These are phyloP conservation scores for Rhizopogon vinicolor DNA, from an alignment of 768 basidiomycete species.

Conservation along the genomic window DNA sequence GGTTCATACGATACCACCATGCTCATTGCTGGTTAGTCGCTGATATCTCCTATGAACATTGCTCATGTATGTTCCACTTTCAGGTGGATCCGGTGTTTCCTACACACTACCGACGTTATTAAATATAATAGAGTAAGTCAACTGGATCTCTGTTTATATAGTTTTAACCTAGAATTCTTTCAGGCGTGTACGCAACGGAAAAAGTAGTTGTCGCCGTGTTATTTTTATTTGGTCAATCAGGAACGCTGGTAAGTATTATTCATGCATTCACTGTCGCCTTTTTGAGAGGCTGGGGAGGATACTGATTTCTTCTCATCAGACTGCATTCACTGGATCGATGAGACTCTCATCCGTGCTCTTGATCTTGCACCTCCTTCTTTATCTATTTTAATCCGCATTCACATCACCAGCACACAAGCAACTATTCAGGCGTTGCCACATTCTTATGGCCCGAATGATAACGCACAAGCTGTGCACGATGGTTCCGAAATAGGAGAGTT, in stretches of 20 bases:
- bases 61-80: neutral
- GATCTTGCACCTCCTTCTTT: neutral
- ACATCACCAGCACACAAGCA: too few species aligned
- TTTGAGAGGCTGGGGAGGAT: neutral
- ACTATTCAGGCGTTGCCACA: too few species aligned
- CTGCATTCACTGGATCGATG: neutral
- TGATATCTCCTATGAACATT: conserved; percentile 13
- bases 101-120: conserved; percentile 30
- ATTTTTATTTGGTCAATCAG: conserved; percentile 45
- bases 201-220: conserved; percentile 24
- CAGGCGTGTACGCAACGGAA: conserved; percentile 13
- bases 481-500: too few species aligned
- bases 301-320: conserved; percentile 39
- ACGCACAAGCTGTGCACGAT: too few species aligned
- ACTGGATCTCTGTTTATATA: neutral
- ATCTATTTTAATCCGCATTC: conserved; percentile 15
- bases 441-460: too few species aligned
- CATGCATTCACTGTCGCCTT: neutral
- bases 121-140: too few species aligned
- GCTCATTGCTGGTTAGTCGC: conserved; percentile 32
- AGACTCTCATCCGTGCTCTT: conserved; percentile 23
- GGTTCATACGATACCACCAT: conserved; percentile 36
- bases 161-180: neutral
- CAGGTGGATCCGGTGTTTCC: conserved; percentile 41
- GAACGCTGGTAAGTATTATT: conserved; percentile 29